phyloP scores from a whole-genome alignment of 441 rosid genomes.

The Euphorbia celastroides region DNA sequence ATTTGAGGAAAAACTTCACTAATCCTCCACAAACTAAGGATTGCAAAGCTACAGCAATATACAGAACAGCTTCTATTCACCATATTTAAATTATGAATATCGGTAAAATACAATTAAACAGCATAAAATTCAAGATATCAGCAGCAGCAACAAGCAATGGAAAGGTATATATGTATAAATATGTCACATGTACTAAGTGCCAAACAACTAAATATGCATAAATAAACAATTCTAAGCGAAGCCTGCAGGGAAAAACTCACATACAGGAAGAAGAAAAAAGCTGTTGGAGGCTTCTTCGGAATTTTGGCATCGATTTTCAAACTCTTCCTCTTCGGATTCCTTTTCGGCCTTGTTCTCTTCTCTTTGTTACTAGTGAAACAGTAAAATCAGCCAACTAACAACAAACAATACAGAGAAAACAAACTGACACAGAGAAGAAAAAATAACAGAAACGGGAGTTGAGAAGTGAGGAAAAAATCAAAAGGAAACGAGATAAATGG shows the following conservation, averaged over 20 bases:
- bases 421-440: background rate
- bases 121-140: background rate
- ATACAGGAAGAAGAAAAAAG: constrained; percentile 85
- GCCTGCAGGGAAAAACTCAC: constrained; percentile 16
- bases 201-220: constrained; percentile 1
- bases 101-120: background rate
- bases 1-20: background rate
- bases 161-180: background rate
- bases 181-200: background rate
- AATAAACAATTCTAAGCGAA: background rate
- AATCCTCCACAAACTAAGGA: background rate
- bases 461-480: background rate
- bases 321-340: constrained; percentile 37
- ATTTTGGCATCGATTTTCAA: constrained; percentile 45
- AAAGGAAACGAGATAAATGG: background rate
- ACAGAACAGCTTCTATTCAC: background rate
- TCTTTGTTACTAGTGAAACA: constrained; percentile 21
- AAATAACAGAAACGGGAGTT: background rate
- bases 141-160: background rate
- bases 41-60: background rate
- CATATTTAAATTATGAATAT: background rate
- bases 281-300: constrained; percentile 96
- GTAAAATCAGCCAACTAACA: constrained; percentile 5
- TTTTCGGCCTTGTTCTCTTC: constrained; percentile 29
- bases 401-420: background rate